A percentile compares a stretch with the other conserved stretches of the same genome.
Conservation (phyloP, 176 grass and related monocot species). For the Paspalum vaginatum region DNA sequence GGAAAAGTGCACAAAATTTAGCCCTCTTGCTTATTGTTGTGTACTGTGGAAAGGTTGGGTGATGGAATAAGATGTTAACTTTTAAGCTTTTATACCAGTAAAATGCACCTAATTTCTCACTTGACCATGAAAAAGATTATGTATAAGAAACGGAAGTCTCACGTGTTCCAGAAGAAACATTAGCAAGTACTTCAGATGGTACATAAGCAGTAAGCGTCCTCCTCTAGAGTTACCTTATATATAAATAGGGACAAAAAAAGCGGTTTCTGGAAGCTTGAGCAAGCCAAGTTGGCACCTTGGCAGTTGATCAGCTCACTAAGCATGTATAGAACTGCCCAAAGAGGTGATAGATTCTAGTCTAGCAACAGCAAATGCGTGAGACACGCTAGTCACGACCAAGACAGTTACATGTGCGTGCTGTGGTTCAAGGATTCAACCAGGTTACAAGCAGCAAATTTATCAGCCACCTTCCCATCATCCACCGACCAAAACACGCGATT, state of each 20-base stretch:
- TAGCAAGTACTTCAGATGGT: neutral
- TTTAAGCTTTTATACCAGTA: neutral
- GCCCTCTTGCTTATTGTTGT: neutral
- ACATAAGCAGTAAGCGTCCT: neutral
- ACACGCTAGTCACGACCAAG: neutral
- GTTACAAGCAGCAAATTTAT: neutral
- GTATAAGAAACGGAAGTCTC: neutral
- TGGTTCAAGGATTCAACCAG: neutral
- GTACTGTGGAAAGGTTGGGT: neutral
- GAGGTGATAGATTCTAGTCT: neutral
- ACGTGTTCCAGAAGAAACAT: neutral
- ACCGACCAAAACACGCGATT: neutral
- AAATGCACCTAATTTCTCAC: neutral
- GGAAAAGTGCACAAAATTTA: neutral
- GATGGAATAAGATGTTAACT: neutral
- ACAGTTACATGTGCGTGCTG: neutral
- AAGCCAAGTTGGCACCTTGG: neutral
- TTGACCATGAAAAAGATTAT: constrained; percentile 9
- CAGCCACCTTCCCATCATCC: neutral
- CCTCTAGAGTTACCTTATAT: constrained; percentile 10
- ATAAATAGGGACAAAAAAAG: neutral
- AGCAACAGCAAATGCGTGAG: neutral
- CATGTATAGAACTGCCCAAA: neutral
- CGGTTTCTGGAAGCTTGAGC: neutral
- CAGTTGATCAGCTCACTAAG: constrained; percentile 9